Percentiles rank a stretch among this genome's conserved stretches.
Conservation (phyloP, 148 eudicot species). For the Spergularia bocconei region DNA sequence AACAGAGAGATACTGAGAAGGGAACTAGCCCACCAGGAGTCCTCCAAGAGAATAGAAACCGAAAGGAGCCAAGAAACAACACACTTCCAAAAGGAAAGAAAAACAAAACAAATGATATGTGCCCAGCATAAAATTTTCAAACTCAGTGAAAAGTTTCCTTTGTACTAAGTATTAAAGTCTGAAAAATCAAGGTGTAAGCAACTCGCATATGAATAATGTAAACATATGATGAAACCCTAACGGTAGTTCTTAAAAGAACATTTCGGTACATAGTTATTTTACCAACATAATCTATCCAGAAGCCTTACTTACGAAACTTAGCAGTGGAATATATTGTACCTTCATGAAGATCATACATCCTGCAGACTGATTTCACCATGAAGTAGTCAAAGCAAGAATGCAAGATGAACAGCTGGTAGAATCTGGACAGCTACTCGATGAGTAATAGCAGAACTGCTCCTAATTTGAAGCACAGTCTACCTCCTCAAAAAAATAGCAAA, state of each 20-base stretch:
- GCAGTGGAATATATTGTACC: conserved; percentile 6
- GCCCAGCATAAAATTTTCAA: not conserved
- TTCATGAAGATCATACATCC: conserved; percentile 3
- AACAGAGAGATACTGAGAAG: not conserved
- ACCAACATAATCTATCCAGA: conserved; percentile 4
- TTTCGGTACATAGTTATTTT: not conserved
- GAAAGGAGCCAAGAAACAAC: not conserved
- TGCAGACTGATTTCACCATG: not conserved
- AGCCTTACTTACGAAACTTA: not conserved
- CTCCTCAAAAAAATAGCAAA: not conserved
- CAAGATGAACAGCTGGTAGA: not conserved
- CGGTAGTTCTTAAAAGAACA: not conserved
- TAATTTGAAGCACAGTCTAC: not conserved
- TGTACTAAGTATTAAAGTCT: not conserved
- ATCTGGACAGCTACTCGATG: not conserved
- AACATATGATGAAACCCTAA: not conserved
- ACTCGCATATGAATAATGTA: not conserved
- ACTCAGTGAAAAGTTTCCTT: not conserved
- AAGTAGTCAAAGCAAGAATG: not conserved
- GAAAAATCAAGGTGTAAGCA: conserved; percentile 5
- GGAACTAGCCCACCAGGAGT: not conserved
- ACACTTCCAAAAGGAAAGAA: not conserved
- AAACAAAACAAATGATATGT: not conserved
- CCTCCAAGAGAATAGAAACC: not conserved
- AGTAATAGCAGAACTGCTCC: not conserved